Percentiles rank a stretch among this genome's conserved stretches.
phyloP scores from a whole-genome alignment of 148 eudicot genomes.

The Nepenthes mirabilis region DNA sequence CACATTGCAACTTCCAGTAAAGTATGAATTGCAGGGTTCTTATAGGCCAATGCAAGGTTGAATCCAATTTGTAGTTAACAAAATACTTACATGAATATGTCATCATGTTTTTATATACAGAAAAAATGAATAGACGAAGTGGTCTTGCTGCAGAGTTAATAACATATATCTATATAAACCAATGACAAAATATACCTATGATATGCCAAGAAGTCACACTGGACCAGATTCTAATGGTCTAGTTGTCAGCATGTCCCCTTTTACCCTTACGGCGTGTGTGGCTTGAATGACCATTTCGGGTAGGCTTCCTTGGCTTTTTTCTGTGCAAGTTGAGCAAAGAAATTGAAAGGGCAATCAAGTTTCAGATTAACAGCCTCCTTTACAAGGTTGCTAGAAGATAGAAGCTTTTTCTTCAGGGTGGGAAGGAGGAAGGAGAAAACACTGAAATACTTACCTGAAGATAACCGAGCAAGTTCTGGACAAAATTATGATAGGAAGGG shows the following conservation, averaged over 20 bases:
- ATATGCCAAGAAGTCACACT: no score
- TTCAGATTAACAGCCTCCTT: neutral
- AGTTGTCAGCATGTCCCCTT: conserved; percentile 62
- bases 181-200: no score
- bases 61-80: no score
- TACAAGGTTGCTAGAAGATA: neutral
- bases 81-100: no score
- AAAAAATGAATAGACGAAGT: no score
- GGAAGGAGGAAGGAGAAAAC: neutral
- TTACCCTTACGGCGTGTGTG: conserved; percentile 67
- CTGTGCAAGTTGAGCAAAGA: conserved; percentile 20
- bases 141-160: no score
- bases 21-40: no score
- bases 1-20: no score
- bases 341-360: neutral
- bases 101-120: no score
- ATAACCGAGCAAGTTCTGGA: conserved; percentile 36
- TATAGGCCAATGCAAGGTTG: no score
- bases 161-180: no score
- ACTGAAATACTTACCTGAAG: conserved; percentile 37
- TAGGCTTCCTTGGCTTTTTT: conserved; percentile 32
- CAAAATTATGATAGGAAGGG: conserved; percentile 55
- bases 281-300: conserved; percentile 24
- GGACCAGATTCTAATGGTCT: conserved; percentile 9
- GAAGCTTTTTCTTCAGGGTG: neutral